Base-by-base conservation (phyloP, 768 basidiomycete species). In the Russula sp. region DNA sequence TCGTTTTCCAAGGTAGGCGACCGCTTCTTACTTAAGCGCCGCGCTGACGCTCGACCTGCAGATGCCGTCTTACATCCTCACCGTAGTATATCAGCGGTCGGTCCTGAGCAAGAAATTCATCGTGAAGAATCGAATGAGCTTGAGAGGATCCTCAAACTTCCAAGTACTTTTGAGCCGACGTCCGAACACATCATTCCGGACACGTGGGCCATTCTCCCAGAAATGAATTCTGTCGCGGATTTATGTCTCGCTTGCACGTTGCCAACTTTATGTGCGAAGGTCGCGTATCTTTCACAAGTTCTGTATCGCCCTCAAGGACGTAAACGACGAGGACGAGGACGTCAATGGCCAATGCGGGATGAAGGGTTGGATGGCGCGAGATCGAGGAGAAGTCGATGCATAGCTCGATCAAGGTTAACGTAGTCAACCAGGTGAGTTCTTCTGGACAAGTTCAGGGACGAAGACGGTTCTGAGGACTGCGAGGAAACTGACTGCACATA, bases 331-430 rank as follows among this genome's bases (percentile, higher is more conserved):
- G 49, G 14, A 50, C 26, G 49, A 50, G 26, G 49, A 16, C 26
- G 5, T 50, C 16, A 16, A 50, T 16, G 49, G 16, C 6, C 13
- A 28, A 7, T 28, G 49, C 13, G 49, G 49, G 26, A 50, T 16
- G 26, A 7, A 18, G 49, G 11, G 6, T 16, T 50, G 50, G 28
- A 30, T 28, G 13, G 34, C 32, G 6, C 53, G 53, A 54, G 53
- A 34, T 54, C 10, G 52, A 22, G 53, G 10, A 36, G 34, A 54
- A 54, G 34, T 36, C 2, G 34, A 14, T 10, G 34, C 22, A 54
- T 34, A 54, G 53, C 22, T 32, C 34, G 53, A 54, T 54, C 53
- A 54, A 54, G 34, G 53, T 34, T 5, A 32, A 54, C 34, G n/a
- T 54, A 34, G 53, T 36, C 53, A 36, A 36, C 11, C 22, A 32